A percentile compares a stretch with the other conserved stretches of the same genome.
These are phyloP conservation scores for Echeveria elegans DNA, from an alignment of 164 flowering plant species.

Conservation along the genomic window DNA sequence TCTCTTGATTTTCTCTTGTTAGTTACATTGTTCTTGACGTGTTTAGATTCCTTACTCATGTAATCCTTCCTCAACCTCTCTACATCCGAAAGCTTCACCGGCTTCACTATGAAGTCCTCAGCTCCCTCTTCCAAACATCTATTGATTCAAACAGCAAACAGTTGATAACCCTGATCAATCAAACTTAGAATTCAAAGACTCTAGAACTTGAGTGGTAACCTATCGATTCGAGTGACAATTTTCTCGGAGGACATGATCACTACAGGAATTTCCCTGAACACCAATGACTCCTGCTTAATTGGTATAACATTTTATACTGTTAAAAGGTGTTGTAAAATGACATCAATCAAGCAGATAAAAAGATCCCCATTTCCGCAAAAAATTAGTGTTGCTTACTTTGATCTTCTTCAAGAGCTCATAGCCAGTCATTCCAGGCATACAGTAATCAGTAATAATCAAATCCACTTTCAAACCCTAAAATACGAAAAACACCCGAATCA, in stretches of 20 bases:
- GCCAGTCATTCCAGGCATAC: no score
- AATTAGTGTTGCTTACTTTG: conserved; percentile 34
- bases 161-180: background rate
- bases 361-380: no score
- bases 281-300: conserved; percentile 41
- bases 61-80: conserved; percentile 30
- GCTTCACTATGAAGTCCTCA: no score
- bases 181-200: no score
- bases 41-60: no score
- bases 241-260: conserved; percentile 77
- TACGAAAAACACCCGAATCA: background rate
- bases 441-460: no score
- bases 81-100: no score
- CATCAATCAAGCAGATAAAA: background rate
- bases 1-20: no score
- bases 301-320: background rate
- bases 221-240: conserved; percentile 45
- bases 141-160: background rate
- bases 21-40: no score
- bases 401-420: conserved; percentile 83
- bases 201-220: conserved; percentile 22
- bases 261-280: conserved; percentile 45
- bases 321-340: background rate
- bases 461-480: conserved; percentile 43
- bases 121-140: no score